Conservation (phyloP, 805 yeast genomes). For the Teunomyces tritomae region DNA sequence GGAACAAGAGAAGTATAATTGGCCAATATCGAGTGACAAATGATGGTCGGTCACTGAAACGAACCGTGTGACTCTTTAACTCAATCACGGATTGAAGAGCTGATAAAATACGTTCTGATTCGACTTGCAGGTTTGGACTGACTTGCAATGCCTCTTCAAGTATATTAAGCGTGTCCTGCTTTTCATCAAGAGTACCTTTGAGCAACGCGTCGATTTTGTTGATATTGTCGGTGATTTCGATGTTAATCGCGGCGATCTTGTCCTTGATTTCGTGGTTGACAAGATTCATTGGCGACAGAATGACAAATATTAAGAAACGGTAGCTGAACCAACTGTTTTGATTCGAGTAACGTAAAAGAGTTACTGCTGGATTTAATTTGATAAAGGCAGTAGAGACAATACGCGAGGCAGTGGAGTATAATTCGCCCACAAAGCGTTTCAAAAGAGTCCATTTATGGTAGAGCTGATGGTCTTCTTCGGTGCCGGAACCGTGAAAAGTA, state of each 20-base stretch:
- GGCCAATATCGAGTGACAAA: conserved; percentile 67
- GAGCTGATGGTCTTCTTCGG: conserved; percentile 17
- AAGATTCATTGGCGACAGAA: conserved; percentile 18
- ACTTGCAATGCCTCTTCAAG: conserved; percentile 8
- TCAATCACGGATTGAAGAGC: conserved; percentile 4
- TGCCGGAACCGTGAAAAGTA: conserved; percentile 1
- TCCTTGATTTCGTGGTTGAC: conserved; percentile 26
- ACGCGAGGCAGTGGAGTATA: conserved; percentile 5
- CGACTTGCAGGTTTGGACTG: not conserved
- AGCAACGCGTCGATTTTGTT: conserved; percentile 23
- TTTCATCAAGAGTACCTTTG: conserved; percentile 11
- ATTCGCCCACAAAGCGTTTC: conserved; percentile 7
- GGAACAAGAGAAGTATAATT: conserved; percentile 31
- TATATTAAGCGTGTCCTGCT: conserved; percentile 7
- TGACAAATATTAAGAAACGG: conserved; percentile 5
- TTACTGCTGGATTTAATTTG: conserved; percentile 14
- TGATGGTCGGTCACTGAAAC: conserved; percentile 31
- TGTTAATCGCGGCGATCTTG: conserved; percentile 18
- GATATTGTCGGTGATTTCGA: conserved; percentile 22
- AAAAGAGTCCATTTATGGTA: conserved; percentile 12
- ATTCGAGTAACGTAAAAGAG: conserved; percentile 10
- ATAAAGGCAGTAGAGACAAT: conserved; percentile 9
- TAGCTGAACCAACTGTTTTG: conserved; percentile 5
- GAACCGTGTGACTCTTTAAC: not conserved
- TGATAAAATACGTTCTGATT: conserved; percentile 5